Evolutionary conservation across 106 monocot genomes (phyloP), one percentile per base, ranked within the genome.

Genomic region (Vanilla planifolia): DNA sequence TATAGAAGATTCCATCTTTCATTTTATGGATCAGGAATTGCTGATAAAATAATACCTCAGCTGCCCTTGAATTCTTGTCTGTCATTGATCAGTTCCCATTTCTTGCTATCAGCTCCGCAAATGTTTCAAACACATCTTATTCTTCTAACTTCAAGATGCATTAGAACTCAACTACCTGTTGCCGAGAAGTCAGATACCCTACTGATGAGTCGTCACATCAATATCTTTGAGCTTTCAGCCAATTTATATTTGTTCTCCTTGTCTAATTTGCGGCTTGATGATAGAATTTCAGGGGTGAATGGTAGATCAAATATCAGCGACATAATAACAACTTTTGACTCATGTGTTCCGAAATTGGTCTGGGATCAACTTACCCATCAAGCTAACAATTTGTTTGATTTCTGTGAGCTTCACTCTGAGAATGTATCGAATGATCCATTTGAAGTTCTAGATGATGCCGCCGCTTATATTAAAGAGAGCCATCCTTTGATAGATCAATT

Each of bases 91-190:
- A 46, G 64, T 29, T 11, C 6, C 10, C 67, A 51, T 21, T 25
- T 47, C 40, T 60, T 78, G 30, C 64, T 59, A 7, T 55, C 63
- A 22, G 35, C 71, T 2, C 78, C 83, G 33, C 34, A 24, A 53
- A 74, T 74, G 48, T 40, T 83, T 40, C 78, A 83, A 63, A 64
- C 78, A 39, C 83, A 83, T 72, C 30, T 74, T 11, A 53, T 83
- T 36, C 21, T 83, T 16, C 48, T 75, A 36, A 64, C 32, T 55
- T 71, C 74, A 21, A 78, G 53, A 75, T 78, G 83, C 40, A 41
- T 71, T 41, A 55, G 60, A 42, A 73, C 69, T 19, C 64, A 61
- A 44, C 69, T 48, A 16, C 70, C 74, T 25, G 29, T 21, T 47
- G 34, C 60, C 32, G 41, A 27, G 43, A 63, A 56, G 17, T 55